These are phyloP conservation scores for Taphrina pruni DNA, from an alignment of 1,139 yeast species.

Conservation along the genomic window DNA sequence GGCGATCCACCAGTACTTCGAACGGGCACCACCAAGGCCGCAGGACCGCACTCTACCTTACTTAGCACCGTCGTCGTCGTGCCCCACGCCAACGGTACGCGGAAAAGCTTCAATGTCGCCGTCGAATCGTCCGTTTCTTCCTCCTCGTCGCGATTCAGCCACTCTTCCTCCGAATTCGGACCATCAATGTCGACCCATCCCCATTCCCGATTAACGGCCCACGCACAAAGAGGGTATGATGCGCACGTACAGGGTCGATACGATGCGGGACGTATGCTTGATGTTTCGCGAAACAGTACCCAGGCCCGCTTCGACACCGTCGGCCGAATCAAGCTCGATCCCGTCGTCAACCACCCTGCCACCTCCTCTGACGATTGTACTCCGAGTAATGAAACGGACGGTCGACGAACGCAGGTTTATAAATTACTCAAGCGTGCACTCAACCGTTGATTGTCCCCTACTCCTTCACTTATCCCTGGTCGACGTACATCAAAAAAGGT, in stretches of 20 bases:
- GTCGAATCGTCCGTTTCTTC: too few species aligned
- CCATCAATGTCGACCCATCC: not conserved
- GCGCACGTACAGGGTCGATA: not conserved
- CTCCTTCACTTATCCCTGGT: too few species aligned
- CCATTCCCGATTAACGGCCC: not conserved
- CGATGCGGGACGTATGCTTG: constrained; percentile 4
- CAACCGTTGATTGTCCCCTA: not conserved
- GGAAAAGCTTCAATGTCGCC: too few species aligned
- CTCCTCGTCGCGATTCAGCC: not conserved
- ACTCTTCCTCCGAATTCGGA: constrained; percentile 11
- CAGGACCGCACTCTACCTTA: too few species aligned
- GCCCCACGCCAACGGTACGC: too few species aligned
- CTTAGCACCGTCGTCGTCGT: too few species aligned
- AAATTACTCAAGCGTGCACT: constrained; percentile 20
- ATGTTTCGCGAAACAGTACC: constrained; percentile 6
- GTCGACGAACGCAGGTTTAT: constrained; percentile 21
- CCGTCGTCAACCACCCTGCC: not conserved
- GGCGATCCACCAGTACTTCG: not conserved
- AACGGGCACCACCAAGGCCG: not conserved
- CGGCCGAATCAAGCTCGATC: constrained; percentile 6
- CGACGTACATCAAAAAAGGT: too few species aligned
- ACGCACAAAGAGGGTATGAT: not conserved
- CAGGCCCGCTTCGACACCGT: constrained; percentile 19
- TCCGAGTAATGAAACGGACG: not conserved
- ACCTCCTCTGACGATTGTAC: not conserved